Percentiles rank a stretch among this genome's conserved stretches.
Conservation (phyloP, 768 basidiomycete species). For the Macrolepiota albuminosa region DNA sequence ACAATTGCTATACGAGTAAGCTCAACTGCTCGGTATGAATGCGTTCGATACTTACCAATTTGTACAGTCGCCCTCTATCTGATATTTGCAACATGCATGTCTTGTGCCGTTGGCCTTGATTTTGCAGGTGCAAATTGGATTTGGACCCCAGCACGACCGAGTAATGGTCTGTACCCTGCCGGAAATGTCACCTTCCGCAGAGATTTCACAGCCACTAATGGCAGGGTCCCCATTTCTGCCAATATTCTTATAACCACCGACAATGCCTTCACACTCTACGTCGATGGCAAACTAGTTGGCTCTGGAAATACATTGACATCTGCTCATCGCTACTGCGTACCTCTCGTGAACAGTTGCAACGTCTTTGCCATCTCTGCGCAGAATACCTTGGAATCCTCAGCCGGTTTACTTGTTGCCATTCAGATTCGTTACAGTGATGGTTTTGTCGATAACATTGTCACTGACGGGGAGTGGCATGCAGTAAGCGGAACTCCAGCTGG, state of each 20-base stretch:
- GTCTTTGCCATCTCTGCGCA: conserved; percentile 27
- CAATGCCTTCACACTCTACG: conserved; percentile 26
- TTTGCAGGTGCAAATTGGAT: conserved; percentile 24
- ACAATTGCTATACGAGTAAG: not conserved
- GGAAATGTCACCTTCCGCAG: conserved; percentile 27
- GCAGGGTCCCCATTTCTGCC: conserved; percentile 24
- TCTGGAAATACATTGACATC: conserved; percentile 12
- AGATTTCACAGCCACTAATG: conserved; percentile 19
- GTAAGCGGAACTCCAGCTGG: conserved; percentile 19
- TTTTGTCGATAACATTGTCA: conserved; percentile 23
- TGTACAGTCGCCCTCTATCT: conserved; percentile 1
- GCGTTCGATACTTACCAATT: not conserved
- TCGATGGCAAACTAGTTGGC: conserved; percentile 25
- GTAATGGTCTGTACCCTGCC: conserved; percentile 15
- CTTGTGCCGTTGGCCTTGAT: conserved; percentile 7
- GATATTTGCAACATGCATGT: conserved; percentile 6
- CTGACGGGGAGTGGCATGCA: conserved; percentile 26
- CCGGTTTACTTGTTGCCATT: conserved; percentile 26
- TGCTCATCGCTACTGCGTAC: conserved; percentile 25
- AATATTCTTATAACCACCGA: conserved; percentile 26
- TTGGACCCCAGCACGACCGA: conserved; percentile 21
- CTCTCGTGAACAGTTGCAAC: conserved; percentile 22
- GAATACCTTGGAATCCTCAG: conserved; percentile 17
- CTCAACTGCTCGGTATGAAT: not conserved
- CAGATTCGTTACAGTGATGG: conserved; percentile 27